Conservation (phyloP, 2,329 filamentous ascomycete species). For the Blastomyces percursus region DNA sequence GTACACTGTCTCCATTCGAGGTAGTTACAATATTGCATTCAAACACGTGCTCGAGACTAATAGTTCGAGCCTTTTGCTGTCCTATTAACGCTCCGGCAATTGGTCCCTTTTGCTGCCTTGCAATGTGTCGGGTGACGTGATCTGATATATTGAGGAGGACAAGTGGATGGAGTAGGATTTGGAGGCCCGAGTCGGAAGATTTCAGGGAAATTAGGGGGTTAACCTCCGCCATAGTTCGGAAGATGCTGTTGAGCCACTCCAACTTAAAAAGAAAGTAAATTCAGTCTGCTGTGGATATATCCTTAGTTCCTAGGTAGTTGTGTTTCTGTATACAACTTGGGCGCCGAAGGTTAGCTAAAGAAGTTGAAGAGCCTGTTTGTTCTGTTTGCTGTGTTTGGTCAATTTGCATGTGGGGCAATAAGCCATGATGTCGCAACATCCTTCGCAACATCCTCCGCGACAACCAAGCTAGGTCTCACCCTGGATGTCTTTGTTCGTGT, state of each 20-base stretch:
- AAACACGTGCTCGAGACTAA: constrained; percentile 88
- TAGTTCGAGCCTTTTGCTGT: constrained; percentile 78
- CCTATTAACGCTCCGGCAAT: constrained; percentile 82
- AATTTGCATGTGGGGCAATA: constrained; percentile 13
- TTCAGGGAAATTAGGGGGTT: constrained; percentile 57
- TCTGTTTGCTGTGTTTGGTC: constrained; percentile 10
- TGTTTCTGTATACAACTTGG: background rate
- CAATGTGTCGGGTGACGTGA: constrained; percentile 82
- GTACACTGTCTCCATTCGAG: constrained; percentile 46
- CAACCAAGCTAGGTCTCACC: background rate
- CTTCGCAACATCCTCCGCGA: background rate
- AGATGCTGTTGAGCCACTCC: too few species aligned
- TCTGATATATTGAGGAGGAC: constrained; percentile 95
- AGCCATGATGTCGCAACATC: constrained; percentile 1
- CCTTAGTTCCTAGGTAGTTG: background rate
- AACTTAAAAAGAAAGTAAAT: background rate
- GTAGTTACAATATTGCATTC: constrained; percentile 54
- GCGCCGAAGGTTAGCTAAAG: background rate
- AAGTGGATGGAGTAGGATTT: constrained; percentile 79
- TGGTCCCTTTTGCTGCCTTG: constrained; percentile 63
- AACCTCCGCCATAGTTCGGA: constrained; percentile 39
- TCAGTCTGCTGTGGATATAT: background rate
- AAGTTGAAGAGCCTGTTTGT: constrained; percentile 1
- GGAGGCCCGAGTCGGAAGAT: constrained; percentile 61
- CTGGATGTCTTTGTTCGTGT: background rate